A percentile compares a stretch with the other conserved stretches of the same genome.
These are phyloP conservation scores for Wickerhamomyces sydowiorum DNA, from an alignment of 805 yeast genomes.

Conservation along the genomic window DNA sequence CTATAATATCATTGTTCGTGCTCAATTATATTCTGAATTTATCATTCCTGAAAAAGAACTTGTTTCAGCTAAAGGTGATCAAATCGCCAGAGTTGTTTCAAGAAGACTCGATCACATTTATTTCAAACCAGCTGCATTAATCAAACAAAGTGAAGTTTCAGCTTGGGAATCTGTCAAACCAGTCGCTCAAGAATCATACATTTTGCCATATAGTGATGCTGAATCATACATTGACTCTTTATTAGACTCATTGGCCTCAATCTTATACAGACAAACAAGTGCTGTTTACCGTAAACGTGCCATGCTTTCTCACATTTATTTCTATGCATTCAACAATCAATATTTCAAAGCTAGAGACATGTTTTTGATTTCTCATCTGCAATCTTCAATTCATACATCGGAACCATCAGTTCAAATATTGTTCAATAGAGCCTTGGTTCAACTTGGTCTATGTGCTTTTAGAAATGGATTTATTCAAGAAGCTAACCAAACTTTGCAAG, in stretches of 20 bases:
- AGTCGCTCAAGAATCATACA: constrained; percentile 20
- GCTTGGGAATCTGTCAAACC: constrained; percentile 60
- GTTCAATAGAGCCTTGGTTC: constrained; percentile 93
- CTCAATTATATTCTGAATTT: constrained; percentile 79
- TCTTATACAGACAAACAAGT: constrained; percentile 62
- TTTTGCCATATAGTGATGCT: constrained; percentile 22
- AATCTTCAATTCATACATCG: constrained; percentile 74
- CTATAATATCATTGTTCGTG: constrained; percentile 72
- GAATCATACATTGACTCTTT: constrained; percentile 45
- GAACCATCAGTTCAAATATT: constrained; percentile 85
- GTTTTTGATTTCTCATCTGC: constrained; percentile 81
- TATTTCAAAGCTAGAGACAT: constrained; percentile 84
- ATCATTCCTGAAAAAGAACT: constrained; percentile 39
- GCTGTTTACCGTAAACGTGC: constrained; percentile 75
- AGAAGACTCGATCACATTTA: constrained; percentile 90
- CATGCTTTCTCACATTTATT: constrained; percentile 78
- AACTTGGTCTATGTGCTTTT: constrained; percentile 94
- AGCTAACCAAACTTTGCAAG: constrained; percentile 80
- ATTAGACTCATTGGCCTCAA: constrained; percentile 58
- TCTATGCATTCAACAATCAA: constrained; percentile 83
- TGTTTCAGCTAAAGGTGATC: constrained; percentile 30
- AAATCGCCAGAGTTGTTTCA: constrained; percentile 65
- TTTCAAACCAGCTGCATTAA: constrained; percentile 80
- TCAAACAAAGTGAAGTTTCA: constrained; percentile 57
- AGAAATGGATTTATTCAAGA: constrained; percentile 81